phyloP scores from a whole-genome alignment of 1,139 yeast genomes.

The Blastobotrys proliferans region DNA sequence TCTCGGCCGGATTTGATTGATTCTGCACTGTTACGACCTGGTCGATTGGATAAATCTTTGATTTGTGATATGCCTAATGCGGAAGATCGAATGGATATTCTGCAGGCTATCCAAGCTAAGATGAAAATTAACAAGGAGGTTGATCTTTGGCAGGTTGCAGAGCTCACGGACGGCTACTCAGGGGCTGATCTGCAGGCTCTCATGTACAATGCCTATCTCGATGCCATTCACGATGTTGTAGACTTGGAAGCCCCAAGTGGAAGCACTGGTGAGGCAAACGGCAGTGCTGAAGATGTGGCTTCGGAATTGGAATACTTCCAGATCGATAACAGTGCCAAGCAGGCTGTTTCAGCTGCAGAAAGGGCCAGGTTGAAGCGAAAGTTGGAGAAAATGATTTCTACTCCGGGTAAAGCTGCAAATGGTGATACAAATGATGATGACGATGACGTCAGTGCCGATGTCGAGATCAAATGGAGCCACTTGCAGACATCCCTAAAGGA shows the following conservation, averaged over 20 bases:
- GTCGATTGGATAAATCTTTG: slow-evolving; percentile 88
- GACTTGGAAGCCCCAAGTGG: slow-evolving; percentile 30
- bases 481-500: slow-evolving; percentile 63
- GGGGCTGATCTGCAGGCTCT: slow-evolving; percentile 96
- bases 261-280: slow-evolving; percentile 25
- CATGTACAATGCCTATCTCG: slow-evolving; percentile 85
- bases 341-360: slow-evolving; percentile 34
- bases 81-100: slow-evolving; percentile 70
- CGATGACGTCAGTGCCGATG: slow-evolving; percentile 18
- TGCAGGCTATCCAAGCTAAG: slow-evolving; percentile 52
- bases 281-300: slow-evolving; percentile 21
- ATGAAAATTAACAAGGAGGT: slow-evolving; percentile 44
- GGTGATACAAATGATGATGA: neutral
- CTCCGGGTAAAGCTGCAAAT: neutral
- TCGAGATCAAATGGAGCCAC: slow-evolving; percentile 50
- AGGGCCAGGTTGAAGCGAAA: slow-evolving; percentile 31
- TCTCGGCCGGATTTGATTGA: slow-evolving; percentile 93
- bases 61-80: slow-evolving; percentile 80
- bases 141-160: slow-evolving; percentile 53
- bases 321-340: slow-evolving; percentile 21
- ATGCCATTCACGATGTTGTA: slow-evolving; percentile 78
- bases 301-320: slow-evolving; percentile 36
- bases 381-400: slow-evolving; percentile 10
- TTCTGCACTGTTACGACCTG: slow-evolving; percentile 91
- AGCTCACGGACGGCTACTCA: slow-evolving; percentile 67